Conservation (phyloP, 2,329 filamentous ascomycete genomes). For the Colletotrichum sublineola region DNA sequence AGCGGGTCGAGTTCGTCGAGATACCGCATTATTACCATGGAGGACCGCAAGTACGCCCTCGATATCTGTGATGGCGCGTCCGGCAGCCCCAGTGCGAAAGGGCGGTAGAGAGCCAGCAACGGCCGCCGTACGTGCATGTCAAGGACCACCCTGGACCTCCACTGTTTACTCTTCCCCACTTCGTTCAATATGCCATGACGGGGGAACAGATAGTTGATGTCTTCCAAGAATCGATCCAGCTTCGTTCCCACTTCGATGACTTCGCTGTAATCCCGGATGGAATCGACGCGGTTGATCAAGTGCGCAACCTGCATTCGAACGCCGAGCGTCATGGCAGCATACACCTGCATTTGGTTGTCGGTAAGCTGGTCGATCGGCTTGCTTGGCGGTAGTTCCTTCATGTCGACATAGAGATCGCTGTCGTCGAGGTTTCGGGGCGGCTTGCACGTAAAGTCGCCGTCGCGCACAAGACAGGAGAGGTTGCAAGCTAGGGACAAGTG, state of each 20-base stretch:
- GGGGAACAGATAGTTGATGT: slow-evolving; percentile 67
- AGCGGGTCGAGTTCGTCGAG: slow-evolving; percentile 66
- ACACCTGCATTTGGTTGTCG: slow-evolving; percentile 67
- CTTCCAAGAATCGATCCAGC: slow-evolving; percentile 66
- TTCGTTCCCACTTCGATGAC: slow-evolving; percentile 67
- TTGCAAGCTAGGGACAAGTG: slow-evolving; percentile 67
- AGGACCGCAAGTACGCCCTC: slow-evolving; percentile 66
- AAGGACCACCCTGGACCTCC: slow-evolving; percentile 64
- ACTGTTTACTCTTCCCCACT: slow-evolving; percentile 62
- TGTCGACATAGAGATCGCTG: slow-evolving; percentile 61
- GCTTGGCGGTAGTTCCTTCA: slow-evolving; percentile 62
- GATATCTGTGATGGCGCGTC: slow-evolving; percentile 66
- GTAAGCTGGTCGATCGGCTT: slow-evolving; percentile 66
- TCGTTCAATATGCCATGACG: slow-evolving; percentile 58
- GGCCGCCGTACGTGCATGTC: slow-evolving; percentile 68
- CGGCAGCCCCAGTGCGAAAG: slow-evolving; percentile 65
- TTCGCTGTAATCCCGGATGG: slow-evolving; percentile 65
- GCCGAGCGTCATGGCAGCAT: slow-evolving; percentile 64
- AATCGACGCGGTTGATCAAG: slow-evolving; percentile 65
- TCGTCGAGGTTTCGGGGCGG: slow-evolving; percentile 69
- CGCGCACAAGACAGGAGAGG: slow-evolving; percentile 64
- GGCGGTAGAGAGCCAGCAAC: slow-evolving; percentile 66
- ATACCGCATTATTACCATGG: slow-evolving; percentile 68
- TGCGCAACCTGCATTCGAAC: slow-evolving; percentile 64
- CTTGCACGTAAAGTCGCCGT: slow-evolving; percentile 66